Evolutionary conservation across 208 protist species (phyloP).

Genomic region (Acanthamoeba castellanii): DNA sequence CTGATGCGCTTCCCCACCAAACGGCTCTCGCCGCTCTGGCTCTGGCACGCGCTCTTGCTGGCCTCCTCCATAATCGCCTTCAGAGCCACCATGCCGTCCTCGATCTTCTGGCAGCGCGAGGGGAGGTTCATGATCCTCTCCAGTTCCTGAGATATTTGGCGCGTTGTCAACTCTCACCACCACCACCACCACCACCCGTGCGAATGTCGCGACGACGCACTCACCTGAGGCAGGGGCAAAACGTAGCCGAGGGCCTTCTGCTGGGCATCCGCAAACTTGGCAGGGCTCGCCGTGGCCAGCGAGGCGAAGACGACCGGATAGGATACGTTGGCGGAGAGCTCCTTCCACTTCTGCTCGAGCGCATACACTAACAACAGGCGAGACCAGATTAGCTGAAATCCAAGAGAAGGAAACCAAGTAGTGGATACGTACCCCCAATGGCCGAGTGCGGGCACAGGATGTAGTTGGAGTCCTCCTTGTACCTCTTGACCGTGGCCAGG

Average conservation of each 20-base stretch:
- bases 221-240: neutral
- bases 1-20: neutral
- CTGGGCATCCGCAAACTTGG: conserved; percentile 63
- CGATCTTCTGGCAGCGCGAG: conserved; percentile 49
- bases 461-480: neutral
- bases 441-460: conserved; percentile 70
- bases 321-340: neutral
- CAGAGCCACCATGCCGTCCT: neutral
- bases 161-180: too few species aligned
- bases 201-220: neutral
- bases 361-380: neutral
- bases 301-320: conserved; percentile 24
- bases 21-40: neutral
- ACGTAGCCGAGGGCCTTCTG: conserved; percentile 53
- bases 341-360: conserved; percentile 12
- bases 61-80: conserved; percentile 61
- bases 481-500: conserved; percentile 22
- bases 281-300: conserved; percentile 62
- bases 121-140: conserved; percentile 63
- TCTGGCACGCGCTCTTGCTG: neutral
- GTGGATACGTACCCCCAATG: conserved; percentile 8
- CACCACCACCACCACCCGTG: too few species aligned
- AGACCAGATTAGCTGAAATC: neutral
- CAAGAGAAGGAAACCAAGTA: neutral
- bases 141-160: neutral